phyloP scores from a whole-genome alignment of 192 early-diverging fungal genomes.

The Neocallimastix lanati region DNA sequence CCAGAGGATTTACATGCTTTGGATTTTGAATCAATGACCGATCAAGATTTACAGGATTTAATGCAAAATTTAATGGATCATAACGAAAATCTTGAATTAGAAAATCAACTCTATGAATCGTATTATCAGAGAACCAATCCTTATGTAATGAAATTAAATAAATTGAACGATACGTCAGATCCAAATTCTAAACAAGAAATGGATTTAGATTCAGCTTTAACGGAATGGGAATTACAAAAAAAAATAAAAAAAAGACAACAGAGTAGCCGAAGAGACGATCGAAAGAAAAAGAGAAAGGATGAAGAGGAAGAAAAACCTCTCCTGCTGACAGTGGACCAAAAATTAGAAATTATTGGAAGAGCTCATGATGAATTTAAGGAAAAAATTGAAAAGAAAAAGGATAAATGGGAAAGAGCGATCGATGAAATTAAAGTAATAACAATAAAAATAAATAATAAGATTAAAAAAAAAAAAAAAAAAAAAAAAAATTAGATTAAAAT shows the following conservation, averaged over 20 bases:
- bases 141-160: neutral
- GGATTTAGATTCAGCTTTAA: neutral
- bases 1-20: neutral
- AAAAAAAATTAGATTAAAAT: neutral
- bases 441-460: neutral
- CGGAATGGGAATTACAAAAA: constrained; percentile 5
- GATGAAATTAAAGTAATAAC: constrained; percentile 24
- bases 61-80: neutral
- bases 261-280: neutral
- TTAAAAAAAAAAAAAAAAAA: neutral
- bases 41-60: neutral
- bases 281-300: constrained; percentile 8
- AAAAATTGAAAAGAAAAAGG: constrained; percentile 36
- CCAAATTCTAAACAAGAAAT: neutral
- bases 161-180: neutral
- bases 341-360: constrained; percentile 35
- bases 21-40: neutral
- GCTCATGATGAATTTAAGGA: constrained; percentile 40
- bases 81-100: constrained; percentile 15
- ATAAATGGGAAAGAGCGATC: constrained; percentile 33
- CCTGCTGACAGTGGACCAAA: constrained; percentile 31
- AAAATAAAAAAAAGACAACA: neutral
- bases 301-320: constrained; percentile 29
- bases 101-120: constrained; percentile 30
- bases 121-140: constrained; percentile 24